A percentile compares a stretch with the other conserved stretches of the same genome.
These are phyloP conservation scores for Zea mays DNA, from an alignment of 176 grass and related monocot species.

Conservation along the genomic window Zm-B73-REFERENCE-NAM-5.0 NC_050096.1:52643001-52643500, in stretches of 20 bases:
- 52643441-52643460: conserved; percentile 10
- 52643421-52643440: background rate
- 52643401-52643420: conserved; percentile 43
- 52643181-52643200: conserved; percentile 63
- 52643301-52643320: conserved; percentile 59
- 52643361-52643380: conserved; percentile 56
- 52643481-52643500: background rate
- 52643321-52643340: conserved; percentile 86
- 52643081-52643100: background rate
- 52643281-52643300: conserved; percentile 24
- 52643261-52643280: background rate
- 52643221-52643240: background rate
- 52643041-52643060: conserved; percentile 80
- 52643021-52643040: conserved; percentile 77
- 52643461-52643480: conserved; percentile 14
- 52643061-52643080: conserved; percentile 58
- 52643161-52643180: conserved; percentile 71
- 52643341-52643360: conserved; percentile 84
- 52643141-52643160: conserved; percentile 57
- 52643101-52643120: conserved; percentile 21
- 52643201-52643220: conserved; percentile 72
- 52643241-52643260: background rate
- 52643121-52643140: conserved; percentile 27
- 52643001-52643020: conserved; percentile 83
- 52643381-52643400: conserved; percentile 87